Percentiles rank a stretch among this genome's conserved stretches.
phyloP scores from a whole-genome alignment of 805 yeast genomes.

The Kazachstania africana region DNA sequence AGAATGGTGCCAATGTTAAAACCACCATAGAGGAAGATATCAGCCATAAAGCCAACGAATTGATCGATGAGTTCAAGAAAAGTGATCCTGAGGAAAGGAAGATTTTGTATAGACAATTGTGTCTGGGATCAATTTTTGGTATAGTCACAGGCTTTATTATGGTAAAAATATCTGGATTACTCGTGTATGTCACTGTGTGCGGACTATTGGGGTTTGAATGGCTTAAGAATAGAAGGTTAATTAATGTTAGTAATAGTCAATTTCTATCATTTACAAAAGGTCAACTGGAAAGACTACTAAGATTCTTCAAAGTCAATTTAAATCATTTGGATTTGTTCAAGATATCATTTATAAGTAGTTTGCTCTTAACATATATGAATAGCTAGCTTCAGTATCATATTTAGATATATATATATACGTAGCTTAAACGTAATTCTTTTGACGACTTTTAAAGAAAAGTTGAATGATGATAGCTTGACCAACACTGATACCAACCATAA shows the following conservation, averaged over 20 bases:
- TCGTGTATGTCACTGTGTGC: conserved; percentile 13
- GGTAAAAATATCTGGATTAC: conserved; percentile 17
- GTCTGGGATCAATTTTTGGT: conserved; percentile 21
- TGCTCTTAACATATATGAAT: conserved; percentile 18
- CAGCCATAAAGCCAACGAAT: too few relatives aligned
- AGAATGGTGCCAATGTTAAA: too few relatives aligned
- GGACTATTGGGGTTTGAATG: conserved; percentile 17
- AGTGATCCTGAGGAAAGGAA: conserved; percentile 2
- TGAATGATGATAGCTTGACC: conserved; percentile 75
- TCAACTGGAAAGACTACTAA: conserved; percentile 8
- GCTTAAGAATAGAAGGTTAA: conserved; percentile 15
- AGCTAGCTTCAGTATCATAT: conserved; percentile 1
- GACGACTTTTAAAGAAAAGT: conserved; percentile 53
- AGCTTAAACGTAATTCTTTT: conserved; percentile 28
- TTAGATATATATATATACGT: conserved; percentile 1
- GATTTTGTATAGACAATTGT: conserved; percentile 15
- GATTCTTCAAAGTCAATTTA: conserved; percentile 12
- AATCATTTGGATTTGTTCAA: conserved; percentile 16
- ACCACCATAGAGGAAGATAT: too few relatives aligned
- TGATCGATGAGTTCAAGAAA: neutral
- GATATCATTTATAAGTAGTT: conserved; percentile 14
- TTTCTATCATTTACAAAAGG: conserved; percentile 2
- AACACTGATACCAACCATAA: conserved; percentile 67
- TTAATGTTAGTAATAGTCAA: conserved; percentile 11
- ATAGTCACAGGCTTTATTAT: conserved; percentile 17